Percentiles rank a stretch among this genome's conserved stretches.
phyloP scores from a whole-genome alignment of 345 rosid species.

The Populus nigra region DNA sequence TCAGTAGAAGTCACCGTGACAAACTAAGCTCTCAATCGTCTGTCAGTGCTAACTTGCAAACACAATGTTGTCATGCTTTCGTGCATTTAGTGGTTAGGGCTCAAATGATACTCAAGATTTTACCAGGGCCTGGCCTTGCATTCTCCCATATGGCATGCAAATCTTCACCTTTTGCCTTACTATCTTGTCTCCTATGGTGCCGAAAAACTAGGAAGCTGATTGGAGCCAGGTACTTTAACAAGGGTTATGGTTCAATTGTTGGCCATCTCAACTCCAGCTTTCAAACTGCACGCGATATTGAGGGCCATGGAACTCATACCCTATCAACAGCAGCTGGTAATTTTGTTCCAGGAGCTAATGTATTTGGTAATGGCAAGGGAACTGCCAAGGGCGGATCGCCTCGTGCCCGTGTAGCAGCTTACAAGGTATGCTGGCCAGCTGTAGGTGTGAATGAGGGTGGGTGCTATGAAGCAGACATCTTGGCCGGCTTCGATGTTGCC shows the following conservation, averaged over 20 bases:
- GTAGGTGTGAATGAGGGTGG: conserved; percentile 6
- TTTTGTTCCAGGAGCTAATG: conserved; percentile 44
- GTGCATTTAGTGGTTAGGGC: background rate
- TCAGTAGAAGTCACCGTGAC: background rate
- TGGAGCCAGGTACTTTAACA: conserved; percentile 62
- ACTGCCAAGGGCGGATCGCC: conserved; percentile 77
- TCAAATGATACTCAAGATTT: background rate
- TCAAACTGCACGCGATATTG: conserved; percentile 33
- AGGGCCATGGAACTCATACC: conserved; percentile 63
- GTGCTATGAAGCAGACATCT: conserved; percentile 55
- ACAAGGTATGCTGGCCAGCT: conserved; percentile 56
- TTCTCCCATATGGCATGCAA: background rate
- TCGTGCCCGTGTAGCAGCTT: conserved; percentile 55
- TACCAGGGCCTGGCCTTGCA: background rate
- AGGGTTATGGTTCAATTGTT: conserved; percentile 36
- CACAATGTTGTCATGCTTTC: background rate
- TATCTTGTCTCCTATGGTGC: background rate
- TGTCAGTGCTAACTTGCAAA: background rate
- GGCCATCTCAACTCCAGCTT: conserved; percentile 37
- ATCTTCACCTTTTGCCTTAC: background rate
- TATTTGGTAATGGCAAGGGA: conserved; percentile 46
- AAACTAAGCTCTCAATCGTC: background rate
- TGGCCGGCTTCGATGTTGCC: conserved; percentile 56
- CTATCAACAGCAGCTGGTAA: conserved; percentile 63
- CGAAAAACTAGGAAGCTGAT: conserved; percentile 49